These are phyloP conservation scores for Phytophthora sp. DNA, from an alignment of 352 stramenopile species.

Conservation along the genomic window DNA sequence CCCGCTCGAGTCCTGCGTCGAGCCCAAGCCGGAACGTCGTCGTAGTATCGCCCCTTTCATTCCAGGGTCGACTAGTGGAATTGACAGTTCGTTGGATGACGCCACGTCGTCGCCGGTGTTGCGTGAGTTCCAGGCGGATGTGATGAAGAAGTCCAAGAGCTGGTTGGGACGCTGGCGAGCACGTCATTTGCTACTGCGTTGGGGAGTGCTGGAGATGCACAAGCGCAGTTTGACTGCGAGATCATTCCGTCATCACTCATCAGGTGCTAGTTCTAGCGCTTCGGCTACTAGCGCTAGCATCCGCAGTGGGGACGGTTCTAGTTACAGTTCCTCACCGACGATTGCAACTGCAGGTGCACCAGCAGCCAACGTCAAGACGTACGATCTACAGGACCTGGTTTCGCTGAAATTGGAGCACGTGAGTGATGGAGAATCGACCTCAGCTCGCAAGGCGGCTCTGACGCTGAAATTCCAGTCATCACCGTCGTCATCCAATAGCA, in stretches of 20 bases:
- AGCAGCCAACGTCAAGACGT: slow-evolving; percentile 35
- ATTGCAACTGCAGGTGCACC: neutral
- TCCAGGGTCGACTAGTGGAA: slow-evolving; percentile 15
- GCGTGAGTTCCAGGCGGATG: slow-evolving; percentile 52
- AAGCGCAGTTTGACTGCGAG: slow-evolving; percentile 39
- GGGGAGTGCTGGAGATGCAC: slow-evolving; percentile 62
- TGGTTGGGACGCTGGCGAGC: slow-evolving; percentile 69
- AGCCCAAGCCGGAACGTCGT: slow-evolving; percentile 24
- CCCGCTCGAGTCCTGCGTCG: slow-evolving; percentile 38
- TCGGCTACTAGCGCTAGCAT: slow-evolving; percentile 7
- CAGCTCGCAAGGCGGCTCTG: slow-evolving; percentile 46
- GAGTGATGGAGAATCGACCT: slow-evolving; percentile 48
- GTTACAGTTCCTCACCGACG: slow-evolving; percentile 10
- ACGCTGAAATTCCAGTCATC: slow-evolving; percentile 59
- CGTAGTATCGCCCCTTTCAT: slow-evolving; percentile 19
- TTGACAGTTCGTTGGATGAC: slow-evolving; percentile 16
- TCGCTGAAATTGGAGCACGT: slow-evolving; percentile 60
- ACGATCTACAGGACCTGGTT: slow-evolving; percentile 52
- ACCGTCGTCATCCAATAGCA: slow-evolving; percentile 23
- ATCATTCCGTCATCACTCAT: slow-evolving; percentile 42
- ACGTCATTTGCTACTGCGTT: slow-evolving; percentile 53
- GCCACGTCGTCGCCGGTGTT: slow-evolving; percentile 30
- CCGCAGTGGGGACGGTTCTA: slow-evolving; percentile 15
- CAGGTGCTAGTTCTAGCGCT: slow-evolving; percentile 5
- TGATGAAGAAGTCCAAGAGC: slow-evolving; percentile 72